These are phyloP conservation scores for Fusarium chaquense DNA, from an alignment of 2,329 filamentous ascomycete species.

Conservation along the genomic window DNA sequence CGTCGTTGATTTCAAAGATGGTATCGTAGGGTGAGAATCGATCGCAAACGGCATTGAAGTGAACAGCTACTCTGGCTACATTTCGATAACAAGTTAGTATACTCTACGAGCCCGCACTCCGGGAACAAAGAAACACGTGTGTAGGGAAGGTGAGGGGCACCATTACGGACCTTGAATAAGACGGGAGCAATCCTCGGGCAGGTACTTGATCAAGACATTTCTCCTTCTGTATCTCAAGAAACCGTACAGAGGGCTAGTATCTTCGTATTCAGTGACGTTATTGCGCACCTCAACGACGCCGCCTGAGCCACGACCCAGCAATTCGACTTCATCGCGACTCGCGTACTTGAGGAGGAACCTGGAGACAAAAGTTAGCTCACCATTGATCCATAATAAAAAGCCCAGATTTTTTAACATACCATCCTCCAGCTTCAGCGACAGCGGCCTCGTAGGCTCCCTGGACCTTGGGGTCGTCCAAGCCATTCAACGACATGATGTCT, in stretches of 20 bases:
- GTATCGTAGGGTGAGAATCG: conserved; percentile 88
- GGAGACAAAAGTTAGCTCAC: conserved; percentile 40
- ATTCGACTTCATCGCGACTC: conserved; percentile 86
- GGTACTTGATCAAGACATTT: conserved; percentile 92
- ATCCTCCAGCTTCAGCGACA: conserved; percentile 87
- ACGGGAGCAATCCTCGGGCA: conserved; percentile 90
- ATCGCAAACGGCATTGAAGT: conserved; percentile 75
- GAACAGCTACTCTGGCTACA: conserved; percentile 82
- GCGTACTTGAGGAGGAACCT: conserved; percentile 97
- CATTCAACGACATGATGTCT: conserved; percentile 89
- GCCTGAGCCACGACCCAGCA: conserved; percentile 81
- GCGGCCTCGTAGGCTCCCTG: conserved; percentile 87
- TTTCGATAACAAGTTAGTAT: conserved; percentile 33
- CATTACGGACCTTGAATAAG: conserved; percentile 84
- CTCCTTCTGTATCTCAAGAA: conserved; percentile 89
- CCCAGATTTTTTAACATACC: conserved; percentile 68
- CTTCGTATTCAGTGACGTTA: conserved; percentile 81
- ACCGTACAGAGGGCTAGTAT: conserved; percentile 90
- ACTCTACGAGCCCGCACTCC: background rate
- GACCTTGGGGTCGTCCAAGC: conserved; percentile 84
- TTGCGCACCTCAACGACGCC: conserved; percentile 87
- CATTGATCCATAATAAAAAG: background rate
- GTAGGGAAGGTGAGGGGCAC: background rate
- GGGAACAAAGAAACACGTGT: background rate
- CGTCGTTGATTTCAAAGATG: conserved; percentile 78